Base-by-base conservation (phyloP, 352 stramenopile species). In the Pythium dissimile region DNA sequence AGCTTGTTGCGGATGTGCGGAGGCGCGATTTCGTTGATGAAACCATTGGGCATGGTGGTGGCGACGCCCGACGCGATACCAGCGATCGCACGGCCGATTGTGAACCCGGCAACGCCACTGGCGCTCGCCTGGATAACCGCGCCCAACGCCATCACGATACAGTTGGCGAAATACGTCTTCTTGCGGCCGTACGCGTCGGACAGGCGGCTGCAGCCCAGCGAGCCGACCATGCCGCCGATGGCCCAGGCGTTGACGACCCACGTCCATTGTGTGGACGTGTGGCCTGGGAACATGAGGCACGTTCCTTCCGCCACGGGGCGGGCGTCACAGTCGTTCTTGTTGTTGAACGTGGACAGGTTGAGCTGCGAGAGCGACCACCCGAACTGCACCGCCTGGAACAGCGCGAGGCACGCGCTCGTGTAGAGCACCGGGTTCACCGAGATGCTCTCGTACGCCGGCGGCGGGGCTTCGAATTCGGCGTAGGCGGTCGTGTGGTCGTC, bases 311-410 rank as follows among this genome's bases (percentile, higher is more conserved):
- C 45, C 18, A 83, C 63, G 1, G 70, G 72, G 3, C 59, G 47
- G 0, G 62, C 68, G 35, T 71, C 67, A 56, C 80, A 89, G 28
- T 69, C 66, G 13, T 72, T 61, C 21, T 71, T 67, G 62, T 83
- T 59, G 52, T 83, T 70, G 62, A 83, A 88, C 10, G 64, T 56
- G n/a, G 68, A 80, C 26, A 84, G 65, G 66, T 89, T 89, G 62
- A 89, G 63, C 47, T 92, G 82, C 11, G 72, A 73, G 5, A 77
- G 74, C 11, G 72, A 77, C 82, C 78, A 67, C 57, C 78, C 70
- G 58, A 76, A 73, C 66, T 89, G 76, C 53, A 78, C 69, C 9
- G 75, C 49, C 32, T 80, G 74, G 21, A 90, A 46, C 35, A 86
- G 43, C 37, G 65, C 59, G 21, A 92, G 60, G 6, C 70, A 28